Base-by-base conservation (phyloP, 2,329 filamentous ascomycete species). In the Penicillium sp. region DNA sequence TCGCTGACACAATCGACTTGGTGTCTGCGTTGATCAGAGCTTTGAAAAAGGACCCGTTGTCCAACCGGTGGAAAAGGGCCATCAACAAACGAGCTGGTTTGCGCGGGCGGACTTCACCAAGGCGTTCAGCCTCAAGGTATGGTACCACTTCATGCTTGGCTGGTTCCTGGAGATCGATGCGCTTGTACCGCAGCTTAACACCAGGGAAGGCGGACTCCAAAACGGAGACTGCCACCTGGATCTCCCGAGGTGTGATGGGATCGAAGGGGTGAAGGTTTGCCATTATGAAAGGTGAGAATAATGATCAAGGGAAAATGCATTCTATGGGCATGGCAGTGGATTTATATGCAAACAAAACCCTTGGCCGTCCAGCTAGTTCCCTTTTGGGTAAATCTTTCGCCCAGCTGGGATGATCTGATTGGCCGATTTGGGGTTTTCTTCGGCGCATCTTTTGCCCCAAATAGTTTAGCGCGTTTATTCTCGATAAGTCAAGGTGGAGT, bases 131-230 rank as follows among this genome's bases (percentile, higher is more conserved):
- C 42, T 83, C 81, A 14, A 82, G 70, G 64, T 84, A 86, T n/a
- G 77, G 75, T 6, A 83, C 63, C 53, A 77, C 74, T 55, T 80
- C 74, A 31, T 71, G 71, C 72, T 87, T 87, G 33, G 75, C 72
- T 3, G 84, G 83, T 60, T 87, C 83, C 43, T 84, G 77, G 3
- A 87, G 73, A 18, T 81, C 87, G 42, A 89, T 78, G 57, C 79
- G 80, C 70, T 88, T 88, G 75, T 82, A 83, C 5, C 73, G 68
- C 27, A 76, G 54, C 22, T 59, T 50, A 5, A 68, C 61, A 2
- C 64, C 64, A 1, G 69, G 67, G 41, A 72, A 72, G 18, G 68
- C 58, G 2, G 63, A 57, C 57, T 71, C 56, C 25, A 73, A 55
- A 48, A 73, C 57, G 46, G 66, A 66, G 14, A 68, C 69, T n/a